Percentiles rank a stretch among this genome's conserved stretches.
These are phyloP conservation scores for Eremothecium coryli DNA, from an alignment of 1,139 yeast species.

Conservation along the genomic window DNA sequence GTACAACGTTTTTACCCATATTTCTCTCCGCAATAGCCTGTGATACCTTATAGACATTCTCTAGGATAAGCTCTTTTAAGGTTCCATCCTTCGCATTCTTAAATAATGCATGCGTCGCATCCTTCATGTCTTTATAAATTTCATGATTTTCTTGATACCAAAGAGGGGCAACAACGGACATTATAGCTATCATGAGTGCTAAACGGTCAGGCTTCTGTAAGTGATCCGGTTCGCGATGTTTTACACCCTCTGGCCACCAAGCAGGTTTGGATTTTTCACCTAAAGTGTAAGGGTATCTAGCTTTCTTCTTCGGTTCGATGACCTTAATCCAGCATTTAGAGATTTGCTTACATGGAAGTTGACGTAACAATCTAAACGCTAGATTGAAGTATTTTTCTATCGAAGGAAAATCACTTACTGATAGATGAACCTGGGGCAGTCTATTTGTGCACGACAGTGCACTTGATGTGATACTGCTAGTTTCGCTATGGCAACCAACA, in stretches of 20 bases:
- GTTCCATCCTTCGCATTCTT: conserved; percentile 10
- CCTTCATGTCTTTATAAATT: conserved; percentile 13
- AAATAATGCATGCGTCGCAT: conserved; percentile 14
- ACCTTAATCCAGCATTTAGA: conserved; percentile 62
- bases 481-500: not conserved
- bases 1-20: not conserved
- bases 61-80: conserved; percentile 10
- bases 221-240: conserved; percentile 71
- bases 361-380: conserved; percentile 36
- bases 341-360: conserved; percentile 48
- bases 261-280: conserved; percentile 43
- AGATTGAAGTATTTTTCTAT: conserved; percentile 11
- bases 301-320: conserved; percentile 61
- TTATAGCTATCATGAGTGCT: conserved; percentile 38
- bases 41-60: conserved; percentile 15
- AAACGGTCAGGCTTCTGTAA: conserved; percentile 50
- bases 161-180: conserved; percentile 16
- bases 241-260: conserved; percentile 62
- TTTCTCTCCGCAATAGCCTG: conserved; percentile 1
- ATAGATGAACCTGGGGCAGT: not conserved
- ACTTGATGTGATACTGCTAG: not conserved
- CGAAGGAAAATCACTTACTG: conserved; percentile 5
- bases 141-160: conserved; percentile 7
- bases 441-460: not conserved
- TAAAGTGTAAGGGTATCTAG: conserved; percentile 50